phyloP scores from a whole-genome alignment of 441 rosid species.

The Breynia disticha region DNA sequence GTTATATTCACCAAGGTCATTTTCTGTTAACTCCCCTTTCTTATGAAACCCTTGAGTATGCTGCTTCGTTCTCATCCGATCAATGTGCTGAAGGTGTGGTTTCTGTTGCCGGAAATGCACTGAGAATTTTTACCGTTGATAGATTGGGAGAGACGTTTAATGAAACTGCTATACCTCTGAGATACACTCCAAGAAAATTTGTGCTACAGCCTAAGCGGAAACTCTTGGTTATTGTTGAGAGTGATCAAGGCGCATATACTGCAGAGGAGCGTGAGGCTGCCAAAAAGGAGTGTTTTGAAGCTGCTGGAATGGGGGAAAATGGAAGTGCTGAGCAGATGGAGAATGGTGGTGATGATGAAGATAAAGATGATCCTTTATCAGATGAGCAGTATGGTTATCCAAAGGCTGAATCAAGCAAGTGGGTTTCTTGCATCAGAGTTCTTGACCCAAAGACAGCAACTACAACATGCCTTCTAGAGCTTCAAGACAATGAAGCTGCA shows the following conservation, averaged over 20 bases:
- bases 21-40: constrained; percentile 91
- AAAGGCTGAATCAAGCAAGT: constrained; percentile 76
- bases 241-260: constrained; percentile 86
- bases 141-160: constrained; percentile 91
- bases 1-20: constrained; percentile 92
- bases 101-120: constrained; percentile 85
- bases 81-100: constrained; percentile 99
- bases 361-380: constrained; percentile 74
- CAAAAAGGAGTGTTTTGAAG: constrained; percentile 76
- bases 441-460: constrained; percentile 77
- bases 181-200: constrained; percentile 94
- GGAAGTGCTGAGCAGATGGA: constrained; percentile 64
- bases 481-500: constrained; percentile 96
- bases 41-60: constrained; percentile 84
- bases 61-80: constrained; percentile 96
- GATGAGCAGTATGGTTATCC: constrained; percentile 99
- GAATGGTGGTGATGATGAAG: constrained; percentile 95
- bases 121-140: constrained; percentile 86
- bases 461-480: constrained; percentile 92
- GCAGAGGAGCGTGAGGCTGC: constrained; percentile 98
- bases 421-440: constrained; percentile 97
- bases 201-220: constrained; percentile 70
- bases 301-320: constrained; percentile 75
- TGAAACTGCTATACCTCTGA: constrained; percentile 75
- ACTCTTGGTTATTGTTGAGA: constrained; percentile 73